Percentiles rank a stretch among this genome's conserved stretches.
These are phyloP conservation scores for Cyberlindnera nakhonratchasimensis DNA, from an alignment of 805 yeast species.

Conservation along the genomic window DNA sequence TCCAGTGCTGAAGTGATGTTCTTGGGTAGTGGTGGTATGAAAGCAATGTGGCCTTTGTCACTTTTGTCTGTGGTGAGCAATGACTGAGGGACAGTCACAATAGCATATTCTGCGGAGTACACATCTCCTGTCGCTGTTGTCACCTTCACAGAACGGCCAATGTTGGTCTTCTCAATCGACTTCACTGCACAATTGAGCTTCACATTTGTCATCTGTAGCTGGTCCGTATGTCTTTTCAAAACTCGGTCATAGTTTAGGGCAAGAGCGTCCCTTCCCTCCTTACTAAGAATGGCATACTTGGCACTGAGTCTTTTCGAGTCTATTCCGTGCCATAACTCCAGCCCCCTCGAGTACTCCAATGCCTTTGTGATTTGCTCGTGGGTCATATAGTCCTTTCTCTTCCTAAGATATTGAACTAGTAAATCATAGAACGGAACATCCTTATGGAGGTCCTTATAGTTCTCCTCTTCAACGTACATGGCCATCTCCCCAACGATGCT, in stretches of 20 bases:
- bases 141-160: slow-evolving; percentile 19
- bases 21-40: slow-evolving; percentile 53
- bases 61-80: slow-evolving; percentile 40
- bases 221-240: slow-evolving; percentile 40
- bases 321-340: slow-evolving; percentile 81
- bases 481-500: slow-evolving; percentile 55
- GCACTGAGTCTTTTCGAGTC: slow-evolving; percentile 65
- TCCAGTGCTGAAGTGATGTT: slow-evolving; percentile 41
- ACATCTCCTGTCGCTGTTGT: slow-evolving; percentile 30
- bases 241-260: slow-evolving; percentile 54
- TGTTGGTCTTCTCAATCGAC: slow-evolving; percentile 31
- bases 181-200: slow-evolving; percentile 41
- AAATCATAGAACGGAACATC: slow-evolving; percentile 55
- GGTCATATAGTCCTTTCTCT: slow-evolving; percentile 44
- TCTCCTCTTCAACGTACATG: slow-evolving; percentile 55
- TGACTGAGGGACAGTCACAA: slow-evolving; percentile 80
- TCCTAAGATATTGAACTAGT: slow-evolving; percentile 43
- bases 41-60: slow-evolving; percentile 45
- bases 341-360: slow-evolving; percentile 50
- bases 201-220: slow-evolving; percentile 41
- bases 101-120: slow-evolving; percentile 48
- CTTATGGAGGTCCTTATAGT: slow-evolving; percentile 43
- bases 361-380: slow-evolving; percentile 48
- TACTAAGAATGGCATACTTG: slow-evolving; percentile 61
- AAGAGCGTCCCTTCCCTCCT: slow-evolving; percentile 73